Base-by-base conservation (phyloP, 2,329 filamentous ascomycete genomes). In the Colletotrichum neosansevieriae region DNA sequence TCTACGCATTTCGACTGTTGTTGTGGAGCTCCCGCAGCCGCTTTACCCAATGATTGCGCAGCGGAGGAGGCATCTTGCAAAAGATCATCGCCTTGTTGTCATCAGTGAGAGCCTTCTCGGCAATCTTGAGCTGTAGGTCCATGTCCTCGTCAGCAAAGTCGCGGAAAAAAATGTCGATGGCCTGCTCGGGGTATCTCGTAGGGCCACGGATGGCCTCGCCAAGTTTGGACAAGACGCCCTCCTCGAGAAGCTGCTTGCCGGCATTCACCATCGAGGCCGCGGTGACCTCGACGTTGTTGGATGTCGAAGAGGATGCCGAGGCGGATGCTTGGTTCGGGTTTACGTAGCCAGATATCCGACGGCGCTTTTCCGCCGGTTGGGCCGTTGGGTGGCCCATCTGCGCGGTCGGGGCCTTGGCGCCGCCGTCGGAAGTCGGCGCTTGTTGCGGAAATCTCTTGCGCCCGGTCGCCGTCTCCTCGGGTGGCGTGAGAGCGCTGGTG, bases 71-170 rank as follows among this genome's bases (percentile, higher is more conserved):
- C 85, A 89, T 89, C 78, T 89, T 89, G 79, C 86, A 88, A 71
- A 89, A 89, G 47, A 89, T 82, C 81, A 89, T 85, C 34, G 87
- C 87, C 74, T 87, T 88, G 73, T 84, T 85, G 70, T 88, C 84
- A 71, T 88, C 85, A n/a, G 85, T 83, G 29, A 89, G 79, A 1
- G 86, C 83, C 70, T 86, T 86, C 75, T 89, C 86, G 0, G 86
- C 86, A 38, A 89, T 86, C 75, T 85, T 87, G 44, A 89, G 79
- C 78, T 89, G 87, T 63, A 89, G 74, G 71, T 89, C 87, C 67
- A 85, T 79, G 67, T 89, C 86, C 71, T 89, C 86, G 54, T 84
- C 81, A 13, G 82, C 77, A 73, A 89, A 89, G 67, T 89, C 86
- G 36, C 82, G 80, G 75, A 89, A 89, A 73, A 89, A 86, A 5